Evolutionary conservation across 768 basidiomycete genomes (phyloP).

Genomic region (Pulveroboletus sp.): DNA sequence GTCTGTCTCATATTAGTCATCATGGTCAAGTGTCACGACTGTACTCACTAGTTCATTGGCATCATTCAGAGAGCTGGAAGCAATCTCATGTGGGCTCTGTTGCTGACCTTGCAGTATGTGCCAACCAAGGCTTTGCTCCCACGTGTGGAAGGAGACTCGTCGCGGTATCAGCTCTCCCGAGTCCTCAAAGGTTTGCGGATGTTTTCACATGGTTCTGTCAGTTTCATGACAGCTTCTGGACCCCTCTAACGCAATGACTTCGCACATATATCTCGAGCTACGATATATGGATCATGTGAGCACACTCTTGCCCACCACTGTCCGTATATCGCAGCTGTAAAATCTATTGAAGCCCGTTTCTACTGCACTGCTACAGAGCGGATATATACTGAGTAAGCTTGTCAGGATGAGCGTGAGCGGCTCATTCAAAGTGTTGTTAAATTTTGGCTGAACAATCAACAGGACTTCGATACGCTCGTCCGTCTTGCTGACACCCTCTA

Average conservation of each 20-base stretch:
- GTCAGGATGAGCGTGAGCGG: slow-evolving; percentile 17
- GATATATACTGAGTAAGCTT: background rate
- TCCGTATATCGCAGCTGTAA: background rate
- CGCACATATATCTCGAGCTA: slow-evolving; percentile 13
- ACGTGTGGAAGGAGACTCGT: background rate
- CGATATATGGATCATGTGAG: background rate
- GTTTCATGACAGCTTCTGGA: slow-evolving; percentile 12
- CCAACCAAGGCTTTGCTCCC: background rate
- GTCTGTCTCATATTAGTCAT: no score
- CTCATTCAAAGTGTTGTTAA: background rate
- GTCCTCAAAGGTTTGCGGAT: background rate
- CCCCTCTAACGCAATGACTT: slow-evolving; percentile 4
- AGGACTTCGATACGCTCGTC: slow-evolving; percentile 24
- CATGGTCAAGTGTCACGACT: no score
- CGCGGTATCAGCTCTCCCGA: slow-evolving; percentile 2
- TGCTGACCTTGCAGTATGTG: no score
- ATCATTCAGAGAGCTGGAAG: background rate
- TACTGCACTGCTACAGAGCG: background rate
- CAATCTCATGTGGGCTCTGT: no score
- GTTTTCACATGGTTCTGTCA: slow-evolving; percentile 9
- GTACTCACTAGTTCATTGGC: background rate
- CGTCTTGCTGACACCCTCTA: slow-evolving; percentile 23
- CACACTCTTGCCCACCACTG: slow-evolving; percentile 1
- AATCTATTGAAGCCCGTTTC: background rate
- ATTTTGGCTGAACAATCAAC: background rate